Conservation (phyloP, 1,139 yeast species). For the Debaryomyces udenii region DNA sequence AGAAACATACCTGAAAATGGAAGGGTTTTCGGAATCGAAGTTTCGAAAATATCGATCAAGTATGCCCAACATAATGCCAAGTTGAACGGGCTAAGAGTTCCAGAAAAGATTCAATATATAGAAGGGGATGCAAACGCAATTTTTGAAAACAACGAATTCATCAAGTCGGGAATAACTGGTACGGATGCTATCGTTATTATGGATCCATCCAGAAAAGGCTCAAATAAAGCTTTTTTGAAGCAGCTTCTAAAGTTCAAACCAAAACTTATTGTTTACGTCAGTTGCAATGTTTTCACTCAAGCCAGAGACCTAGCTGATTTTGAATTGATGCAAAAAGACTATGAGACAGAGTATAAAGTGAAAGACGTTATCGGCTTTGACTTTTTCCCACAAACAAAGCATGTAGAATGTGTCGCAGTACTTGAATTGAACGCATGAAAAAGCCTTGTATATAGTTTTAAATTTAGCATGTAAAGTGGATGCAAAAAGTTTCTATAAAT, state of each 20-base stretch:
- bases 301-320: constrained; percentile 45
- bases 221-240: constrained; percentile 34
- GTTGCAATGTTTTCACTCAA: constrained; percentile 52
- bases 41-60: constrained; percentile 34
- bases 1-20: constrained; percentile 29
- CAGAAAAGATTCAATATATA: constrained; percentile 35
- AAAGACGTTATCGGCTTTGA: constrained; percentile 45
- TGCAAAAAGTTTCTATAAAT: background rate
- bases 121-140: constrained; percentile 43
- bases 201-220: constrained; percentile 52
- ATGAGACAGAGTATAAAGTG: constrained; percentile 27
- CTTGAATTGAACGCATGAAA: constrained; percentile 23
- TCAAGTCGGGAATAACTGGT: constrained; percentile 30
- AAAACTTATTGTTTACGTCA: constrained; percentile 40
- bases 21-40: constrained; percentile 48
- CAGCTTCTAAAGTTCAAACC: constrained; percentile 44
- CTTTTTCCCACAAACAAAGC: constrained; percentile 53
- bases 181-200: constrained; percentile 41
- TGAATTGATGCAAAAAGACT: constrained; percentile 24
- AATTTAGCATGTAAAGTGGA: background rate
- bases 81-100: constrained; percentile 37
- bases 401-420: constrained; percentile 48
- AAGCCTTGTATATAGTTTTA: too few species aligned
- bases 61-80: constrained; percentile 45
- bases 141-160: constrained; percentile 32